Conservation (phyloP, 208 protist genomes). For the Acanthamoeba sp. region DNA sequence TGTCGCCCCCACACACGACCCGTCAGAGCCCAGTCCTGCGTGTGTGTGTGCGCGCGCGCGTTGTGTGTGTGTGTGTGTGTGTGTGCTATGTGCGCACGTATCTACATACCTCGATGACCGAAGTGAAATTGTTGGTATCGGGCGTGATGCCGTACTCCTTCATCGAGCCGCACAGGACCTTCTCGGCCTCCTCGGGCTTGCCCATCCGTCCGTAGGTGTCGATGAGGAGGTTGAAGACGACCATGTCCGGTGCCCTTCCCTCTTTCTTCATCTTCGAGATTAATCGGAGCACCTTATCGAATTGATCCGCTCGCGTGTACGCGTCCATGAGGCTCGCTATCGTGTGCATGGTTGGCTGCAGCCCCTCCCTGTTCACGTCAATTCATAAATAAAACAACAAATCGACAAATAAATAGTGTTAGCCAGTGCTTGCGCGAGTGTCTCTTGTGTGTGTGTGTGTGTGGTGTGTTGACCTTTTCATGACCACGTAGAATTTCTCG, state of each 20-base stretch:
- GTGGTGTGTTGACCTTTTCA: neutral
- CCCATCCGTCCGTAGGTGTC: slow-evolving; percentile 24
- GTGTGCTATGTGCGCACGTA: neutral
- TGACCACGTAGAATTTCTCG: neutral
- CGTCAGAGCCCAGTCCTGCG: neutral
- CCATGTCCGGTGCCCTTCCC: neutral
- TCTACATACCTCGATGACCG: slow-evolving; percentile 45
- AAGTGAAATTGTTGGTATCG: slow-evolving; percentile 7
- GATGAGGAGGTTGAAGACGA: slow-evolving; percentile 33
- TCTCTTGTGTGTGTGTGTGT: neutral
- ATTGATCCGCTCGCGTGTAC: neutral
- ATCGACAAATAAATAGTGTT: neutral
- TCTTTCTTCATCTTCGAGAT: slow-evolving; percentile 1
- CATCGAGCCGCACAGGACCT: neutral
- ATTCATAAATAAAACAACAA: neutral
- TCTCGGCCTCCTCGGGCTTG: neutral
- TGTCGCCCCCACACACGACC: neutral
- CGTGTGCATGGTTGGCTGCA: neutral
- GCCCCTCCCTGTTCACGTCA: neutral
- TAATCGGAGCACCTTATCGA: neutral
- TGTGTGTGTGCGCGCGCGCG: too few relatives aligned
- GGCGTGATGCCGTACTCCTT: neutral
- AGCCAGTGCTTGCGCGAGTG: neutral
- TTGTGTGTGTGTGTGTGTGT: too few relatives aligned
- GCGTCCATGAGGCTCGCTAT: slow-evolving; percentile 33